phyloP scores from a whole-genome alignment of 2,329 filamentous ascomycete genomes.

The Colletotrichum spaethianum region DNA sequence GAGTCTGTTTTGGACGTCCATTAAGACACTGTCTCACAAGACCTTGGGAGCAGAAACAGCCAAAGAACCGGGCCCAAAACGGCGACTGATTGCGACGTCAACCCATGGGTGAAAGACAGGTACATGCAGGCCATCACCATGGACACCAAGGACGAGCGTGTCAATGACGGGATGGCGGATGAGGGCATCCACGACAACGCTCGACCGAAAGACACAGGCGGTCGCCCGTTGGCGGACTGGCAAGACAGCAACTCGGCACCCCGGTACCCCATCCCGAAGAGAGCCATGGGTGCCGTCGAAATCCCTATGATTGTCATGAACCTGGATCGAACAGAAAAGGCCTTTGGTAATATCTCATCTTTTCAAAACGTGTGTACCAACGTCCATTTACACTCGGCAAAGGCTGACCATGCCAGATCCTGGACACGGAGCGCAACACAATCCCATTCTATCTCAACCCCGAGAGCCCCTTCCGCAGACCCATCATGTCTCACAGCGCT shows the following conservation, averaged over 20 bases:
- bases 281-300: constrained; percentile 57
- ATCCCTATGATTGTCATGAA: constrained; percentile 60
- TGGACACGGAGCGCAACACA: constrained; percentile 64
- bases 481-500: constrained; percentile 82
- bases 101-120: constrained; percentile 1
- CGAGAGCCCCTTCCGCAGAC: constrained; percentile 83
- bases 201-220: background rate
- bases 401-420: constrained; percentile 51
- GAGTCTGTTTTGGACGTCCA: background rate
- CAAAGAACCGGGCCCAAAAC: background rate
- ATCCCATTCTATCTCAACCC: constrained; percentile 83
- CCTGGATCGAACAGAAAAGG: constrained; percentile 58
- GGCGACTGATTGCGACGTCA: constrained; percentile 5
- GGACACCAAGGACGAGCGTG: constrained; percentile 24
- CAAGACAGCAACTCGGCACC: constrained; percentile 35
- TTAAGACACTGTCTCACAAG: background rate
- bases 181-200: background rate
- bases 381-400: background rate
- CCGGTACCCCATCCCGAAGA: constrained; percentile 52
- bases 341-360: constrained; percentile 57
- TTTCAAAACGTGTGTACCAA: constrained; percentile 54
- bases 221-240: background rate
- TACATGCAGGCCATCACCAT: constrained; percentile 19
- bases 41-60: background rate
- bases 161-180: constrained; percentile 8